Conservation (phyloP, 2,329 filamentous ascomycete genomes). For the Xylaria sp. region DNA sequence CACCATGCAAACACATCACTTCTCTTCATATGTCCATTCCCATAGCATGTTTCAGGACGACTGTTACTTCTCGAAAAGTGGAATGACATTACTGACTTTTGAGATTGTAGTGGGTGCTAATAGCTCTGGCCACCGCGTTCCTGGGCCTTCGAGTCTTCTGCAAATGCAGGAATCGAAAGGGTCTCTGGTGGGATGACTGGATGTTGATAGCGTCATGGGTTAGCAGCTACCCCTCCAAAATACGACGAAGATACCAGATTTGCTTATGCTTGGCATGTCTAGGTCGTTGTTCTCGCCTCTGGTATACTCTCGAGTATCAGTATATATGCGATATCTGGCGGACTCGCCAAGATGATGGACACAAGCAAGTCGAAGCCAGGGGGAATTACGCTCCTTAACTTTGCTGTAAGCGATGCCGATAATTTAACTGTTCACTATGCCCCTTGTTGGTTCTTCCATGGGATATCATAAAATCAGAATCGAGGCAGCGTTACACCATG, state of each 20-base stretch:
- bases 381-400: conserved; percentile 26
- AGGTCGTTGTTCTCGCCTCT: conserved; percentile 26
- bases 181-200: conserved; percentile 17
- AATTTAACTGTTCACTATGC: no score
- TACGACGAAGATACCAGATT: not conserved
- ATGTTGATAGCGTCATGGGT: conserved; percentile 18
- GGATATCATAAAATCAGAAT: no score
- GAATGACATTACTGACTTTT: no score
- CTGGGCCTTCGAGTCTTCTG: conserved; percentile 17
- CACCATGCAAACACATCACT: no score
- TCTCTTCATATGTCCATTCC: no score
- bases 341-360: not conserved
- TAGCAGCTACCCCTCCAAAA: not conserved
- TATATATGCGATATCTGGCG: conserved; percentile 24
- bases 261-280: not conserved
- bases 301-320: conserved; percentile 22
- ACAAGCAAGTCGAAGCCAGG: conserved; percentile 23
- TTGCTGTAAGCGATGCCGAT: conserved; percentile 8
- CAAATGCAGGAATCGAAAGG: conserved; percentile 7
- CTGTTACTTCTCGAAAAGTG: no score
- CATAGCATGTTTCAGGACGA: no score
- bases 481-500: no score
- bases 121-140: conserved; percentile 13
- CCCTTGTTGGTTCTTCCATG: no score
- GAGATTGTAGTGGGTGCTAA: no score